phyloP scores from a whole-genome alignment of 2,329 filamentous ascomycete genomes.

The Grosmannia huntii region DNA sequence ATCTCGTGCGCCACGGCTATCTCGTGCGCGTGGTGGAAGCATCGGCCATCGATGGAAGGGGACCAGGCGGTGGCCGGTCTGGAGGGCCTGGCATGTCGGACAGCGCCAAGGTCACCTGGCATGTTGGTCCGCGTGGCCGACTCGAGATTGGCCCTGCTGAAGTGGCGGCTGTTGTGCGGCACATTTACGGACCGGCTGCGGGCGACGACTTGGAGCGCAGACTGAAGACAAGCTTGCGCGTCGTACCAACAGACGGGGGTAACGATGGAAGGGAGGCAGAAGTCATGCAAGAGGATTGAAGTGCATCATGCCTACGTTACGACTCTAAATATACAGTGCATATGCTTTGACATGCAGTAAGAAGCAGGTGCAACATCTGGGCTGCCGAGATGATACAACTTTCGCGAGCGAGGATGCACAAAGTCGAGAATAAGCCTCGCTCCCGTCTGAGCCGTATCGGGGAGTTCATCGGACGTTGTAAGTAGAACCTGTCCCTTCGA shows the following conservation, averaged over 20 bases:
- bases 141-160: slow-evolving; percentile 71
- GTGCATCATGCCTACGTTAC: neutral
- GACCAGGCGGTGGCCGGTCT: neutral
- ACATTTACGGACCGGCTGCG: slow-evolving; percentile 41
- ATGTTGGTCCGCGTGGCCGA: slow-evolving; percentile 73
- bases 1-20: slow-evolving; percentile 73
- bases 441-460: too few relatives aligned
- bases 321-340: neutral
- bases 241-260: neutral
- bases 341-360: neutral
- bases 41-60: slow-evolving; percentile 46
- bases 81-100: neutral
- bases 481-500: too few relatives aligned
- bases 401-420: too few relatives aligned
- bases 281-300: neutral
- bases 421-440: neutral
- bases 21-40: slow-evolving; percentile 60
- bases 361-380: neutral
- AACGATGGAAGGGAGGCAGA: neutral
- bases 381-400: too few relatives aligned
- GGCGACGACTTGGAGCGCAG: slow-evolving; percentile 43
- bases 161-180: slow-evolving; percentile 55
- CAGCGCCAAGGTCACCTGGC: slow-evolving; percentile 52
- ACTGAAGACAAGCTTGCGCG: slow-evolving; percentile 47
- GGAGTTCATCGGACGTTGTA: too few relatives aligned